A percentile compares a stretch with the other conserved stretches of the same genome.
Evolutionary conservation across 371 early-diverging fungal species (phyloP).

Genomic region (Nematocida major): DNA sequence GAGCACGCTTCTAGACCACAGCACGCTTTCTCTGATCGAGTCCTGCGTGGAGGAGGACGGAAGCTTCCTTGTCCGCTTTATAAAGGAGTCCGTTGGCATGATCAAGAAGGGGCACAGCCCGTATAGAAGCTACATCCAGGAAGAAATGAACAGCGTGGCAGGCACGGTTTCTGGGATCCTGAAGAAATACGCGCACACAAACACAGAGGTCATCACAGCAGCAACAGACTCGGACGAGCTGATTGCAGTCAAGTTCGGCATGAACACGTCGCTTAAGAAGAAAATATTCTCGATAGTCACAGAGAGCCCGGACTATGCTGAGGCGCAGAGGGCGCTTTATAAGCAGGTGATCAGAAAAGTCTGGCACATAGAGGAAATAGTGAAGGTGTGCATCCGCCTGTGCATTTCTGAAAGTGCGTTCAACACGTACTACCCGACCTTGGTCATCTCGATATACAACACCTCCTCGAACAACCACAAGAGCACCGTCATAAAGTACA

Average conservation of each 20-base stretch:
- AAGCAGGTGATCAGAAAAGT: slow-evolving; percentile 39
- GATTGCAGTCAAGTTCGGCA: slow-evolving; percentile 33
- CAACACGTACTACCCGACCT: slow-evolving; percentile 38
- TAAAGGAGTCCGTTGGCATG: neutral
- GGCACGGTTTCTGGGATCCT: slow-evolving; percentile 2
- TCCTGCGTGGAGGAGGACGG: neutral
- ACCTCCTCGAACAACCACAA: slow-evolving; percentile 19
- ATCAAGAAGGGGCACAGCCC: neutral
- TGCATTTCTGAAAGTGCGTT: slow-evolving; percentile 23
- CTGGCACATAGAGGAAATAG: slow-evolving; percentile 39
- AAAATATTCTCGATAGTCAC: slow-evolving; percentile 27
- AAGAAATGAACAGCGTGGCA: slow-evolving; percentile 26
- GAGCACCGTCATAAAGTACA: slow-evolving; percentile 32
- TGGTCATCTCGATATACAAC: slow-evolving; percentile 8
- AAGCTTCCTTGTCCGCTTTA: slow-evolving; percentile 7
- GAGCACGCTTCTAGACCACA: neutral
- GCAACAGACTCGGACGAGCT: slow-evolving; percentile 7
- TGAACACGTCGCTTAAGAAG: slow-evolving; percentile 49
- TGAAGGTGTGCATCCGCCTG: slow-evolving; percentile 3
- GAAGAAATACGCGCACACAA: neutral
- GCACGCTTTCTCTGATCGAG: neutral
- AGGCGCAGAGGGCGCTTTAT: slow-evolving; percentile 38
- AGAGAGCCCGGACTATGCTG: slow-evolving; percentile 24
- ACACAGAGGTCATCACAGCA: slow-evolving; percentile 1
- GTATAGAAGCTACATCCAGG: slow-evolving; percentile 41